phyloP scores from a whole-genome alignment of 2,329 filamentous ascomycete genomes.

The Endoconidiophora laricicola region DNA sequence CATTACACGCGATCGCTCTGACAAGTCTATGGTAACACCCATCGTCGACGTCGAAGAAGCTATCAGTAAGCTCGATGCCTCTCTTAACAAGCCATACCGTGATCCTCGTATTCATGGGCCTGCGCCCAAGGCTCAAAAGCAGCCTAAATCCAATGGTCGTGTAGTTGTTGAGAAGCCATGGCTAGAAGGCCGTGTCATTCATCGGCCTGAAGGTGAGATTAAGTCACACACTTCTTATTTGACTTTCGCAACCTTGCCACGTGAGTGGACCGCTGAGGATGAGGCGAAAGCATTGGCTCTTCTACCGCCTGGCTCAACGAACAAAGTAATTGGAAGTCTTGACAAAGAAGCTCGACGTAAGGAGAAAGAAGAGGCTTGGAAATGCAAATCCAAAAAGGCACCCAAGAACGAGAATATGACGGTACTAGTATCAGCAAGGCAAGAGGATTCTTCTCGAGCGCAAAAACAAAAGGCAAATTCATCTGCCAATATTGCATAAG shows the following conservation, averaged over 20 bases:
- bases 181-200: slow-evolving; percentile 60
- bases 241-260: slow-evolving; percentile 79
- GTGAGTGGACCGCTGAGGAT: slow-evolving; percentile 68
- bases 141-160: slow-evolving; percentile 3
- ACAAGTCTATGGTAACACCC: slow-evolving; percentile 53
- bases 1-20: slow-evolving; percentile 64
- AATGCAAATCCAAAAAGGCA: slow-evolving; percentile 30
- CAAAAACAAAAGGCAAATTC: too few species aligned
- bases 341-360: slow-evolving; percentile 38
- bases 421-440: too few species aligned
- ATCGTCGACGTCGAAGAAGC: slow-evolving; percentile 68
- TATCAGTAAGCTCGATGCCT: slow-evolving; percentile 39
- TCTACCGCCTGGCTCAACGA: slow-evolving; percentile 44
- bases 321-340: slow-evolving; percentile 33
- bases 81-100: slow-evolving; percentile 15
- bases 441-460: too few species aligned
- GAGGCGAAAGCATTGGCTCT: slow-evolving; percentile 46
- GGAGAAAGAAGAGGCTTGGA: slow-evolving; percentile 36
- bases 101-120: background rate
- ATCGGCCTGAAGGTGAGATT: slow-evolving; percentile 70
- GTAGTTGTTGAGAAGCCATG: slow-evolving; percentile 35
- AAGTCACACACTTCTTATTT: slow-evolving; percentile 97
- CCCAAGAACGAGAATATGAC: slow-evolving; percentile 19
- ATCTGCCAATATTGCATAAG: too few species aligned
- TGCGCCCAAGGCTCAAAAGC: slow-evolving; percentile 1